Evolutionary conservation across 2,329 filamentous ascomycete genomes (phyloP).

Genomic region (Colletotrichum zoysiae): DNA sequence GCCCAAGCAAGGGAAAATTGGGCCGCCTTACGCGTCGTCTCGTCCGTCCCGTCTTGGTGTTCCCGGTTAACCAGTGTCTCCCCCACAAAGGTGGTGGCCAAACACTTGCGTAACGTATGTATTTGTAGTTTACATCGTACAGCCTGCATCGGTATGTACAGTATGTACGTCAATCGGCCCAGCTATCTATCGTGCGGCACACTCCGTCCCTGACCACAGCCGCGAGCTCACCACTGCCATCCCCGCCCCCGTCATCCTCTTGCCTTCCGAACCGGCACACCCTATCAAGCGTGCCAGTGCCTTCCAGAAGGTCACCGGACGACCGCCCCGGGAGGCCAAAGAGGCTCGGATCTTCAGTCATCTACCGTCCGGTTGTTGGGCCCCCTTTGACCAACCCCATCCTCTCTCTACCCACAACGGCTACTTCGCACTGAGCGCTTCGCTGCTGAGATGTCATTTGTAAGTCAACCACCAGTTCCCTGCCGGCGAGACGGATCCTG

Average conservation of each 20-base stretch:
- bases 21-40: slow-evolving; percentile 39
- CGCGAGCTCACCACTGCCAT: background rate
- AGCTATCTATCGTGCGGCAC: background rate
- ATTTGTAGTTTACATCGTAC: too few species aligned
- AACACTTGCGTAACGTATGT: background rate
- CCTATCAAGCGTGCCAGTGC: slow-evolving; percentile 1
- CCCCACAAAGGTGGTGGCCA: slow-evolving; percentile 10
- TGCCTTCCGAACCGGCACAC: background rate
- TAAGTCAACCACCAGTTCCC: slow-evolving; percentile 6
- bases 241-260: background rate
- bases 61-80: slow-evolving; percentile 14
- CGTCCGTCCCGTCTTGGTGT: slow-evolving; percentile 1
- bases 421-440: slow-evolving; percentile 21
- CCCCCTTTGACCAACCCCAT: slow-evolving; percentile 5
- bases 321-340: background rate
- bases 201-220: background rate
- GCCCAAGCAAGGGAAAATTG: slow-evolving; percentile 19
- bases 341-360: slow-evolving; percentile 23
- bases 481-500: slow-evolving; percentile 1
- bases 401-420: slow-evolving; percentile 3
- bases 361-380: background rate
- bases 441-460: slow-evolving; percentile 1
- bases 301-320: slow-evolving; percentile 15
- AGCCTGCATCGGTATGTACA: too few species aligned
- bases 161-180: background rate